Evolutionary conservation across 331 rosid species (phyloP), one percentile per base, ranked within the genome.

Genomic region (Pyrus hybrid): DNA sequence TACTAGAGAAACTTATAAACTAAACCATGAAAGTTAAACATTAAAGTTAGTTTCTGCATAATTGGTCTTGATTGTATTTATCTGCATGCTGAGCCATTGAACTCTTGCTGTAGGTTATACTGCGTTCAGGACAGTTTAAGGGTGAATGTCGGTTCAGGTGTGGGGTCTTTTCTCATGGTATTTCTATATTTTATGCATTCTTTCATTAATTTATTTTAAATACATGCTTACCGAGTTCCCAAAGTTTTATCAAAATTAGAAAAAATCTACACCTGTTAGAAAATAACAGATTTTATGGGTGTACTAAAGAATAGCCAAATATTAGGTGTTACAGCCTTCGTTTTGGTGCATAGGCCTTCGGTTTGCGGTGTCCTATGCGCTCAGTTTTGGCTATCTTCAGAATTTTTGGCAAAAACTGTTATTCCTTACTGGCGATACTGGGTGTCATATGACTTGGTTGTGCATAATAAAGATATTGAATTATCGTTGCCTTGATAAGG

Each of bases 101-200:
- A 64, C 43, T 66, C 76, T 75, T 83, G 67, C 67, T 82, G 85
- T 84, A 92, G 97, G 86, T 86, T 63, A 80, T 89, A 54, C 70
- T 92, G 85, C 91, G 82, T 69, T 94, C 99, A 13, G 88, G 85
- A 65, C 93, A 94, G 82, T 94, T 94, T 79, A 81, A 80, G 77
- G 99, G 99, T 82, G 91, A 90, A 80, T 93, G 89, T 43, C 84
- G 79, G 83, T 90, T 94, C 96, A 90, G 96, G 99, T 90, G 70
- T 63, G 80, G 51, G 71, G 80, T 74, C 68, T 62, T 54, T 81
- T 67, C 79, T 83, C 33, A 58, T 68, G 77, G 71, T 69, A 82
- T 3, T 49, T 70, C 35, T 76, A 51, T 25, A 61, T 71, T 69
- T 10, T 75, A 45, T 26, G 32, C 29, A 7, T n/a, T 67, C 2